phyloP scores from a whole-genome alignment of 2,329 filamentous ascomycete species.

The Grosmannia penicillata region DNA sequence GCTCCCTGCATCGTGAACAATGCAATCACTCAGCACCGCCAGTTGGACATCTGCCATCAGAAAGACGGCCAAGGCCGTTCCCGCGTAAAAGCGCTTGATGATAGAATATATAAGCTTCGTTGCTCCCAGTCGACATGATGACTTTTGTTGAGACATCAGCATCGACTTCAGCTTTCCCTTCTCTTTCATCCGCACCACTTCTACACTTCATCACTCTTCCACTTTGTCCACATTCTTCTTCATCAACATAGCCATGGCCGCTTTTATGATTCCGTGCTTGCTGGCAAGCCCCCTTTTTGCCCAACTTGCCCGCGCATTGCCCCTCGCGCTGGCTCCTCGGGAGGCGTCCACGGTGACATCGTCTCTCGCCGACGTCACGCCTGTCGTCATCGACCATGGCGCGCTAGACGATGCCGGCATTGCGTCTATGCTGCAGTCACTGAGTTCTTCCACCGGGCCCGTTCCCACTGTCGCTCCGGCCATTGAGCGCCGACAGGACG shows the following conservation, averaged over 20 bases:
- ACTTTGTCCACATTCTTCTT: no score
- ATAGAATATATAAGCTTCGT: background rate
- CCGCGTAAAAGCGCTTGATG: background rate
- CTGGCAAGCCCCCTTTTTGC: background rate
- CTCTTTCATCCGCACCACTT: background rate
- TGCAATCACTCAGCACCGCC: background rate
- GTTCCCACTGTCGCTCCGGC: background rate
- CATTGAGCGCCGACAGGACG: background rate
- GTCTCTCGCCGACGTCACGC: background rate
- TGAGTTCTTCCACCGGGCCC: background rate
- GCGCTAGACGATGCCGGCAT: background rate
- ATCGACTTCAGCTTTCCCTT: background rate
- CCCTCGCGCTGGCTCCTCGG: background rate
- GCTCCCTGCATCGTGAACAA: background rate
- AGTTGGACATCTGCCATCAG: background rate
- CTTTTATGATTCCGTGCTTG: background rate
- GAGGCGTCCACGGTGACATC: background rate
- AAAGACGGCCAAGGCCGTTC: background rate
- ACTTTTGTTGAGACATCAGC: background rate
- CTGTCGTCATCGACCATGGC: background rate
- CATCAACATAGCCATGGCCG: background rate
- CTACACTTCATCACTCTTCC: background rate
- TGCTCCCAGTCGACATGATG: background rate
- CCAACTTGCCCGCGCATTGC: background rate
- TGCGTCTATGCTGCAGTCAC: background rate